A percentile compares a stretch with the other conserved stretches of the same genome.
phyloP scores from a whole-genome alignment of 2,329 filamentous ascomycete species.

The Trichoderma sp. region DNA sequence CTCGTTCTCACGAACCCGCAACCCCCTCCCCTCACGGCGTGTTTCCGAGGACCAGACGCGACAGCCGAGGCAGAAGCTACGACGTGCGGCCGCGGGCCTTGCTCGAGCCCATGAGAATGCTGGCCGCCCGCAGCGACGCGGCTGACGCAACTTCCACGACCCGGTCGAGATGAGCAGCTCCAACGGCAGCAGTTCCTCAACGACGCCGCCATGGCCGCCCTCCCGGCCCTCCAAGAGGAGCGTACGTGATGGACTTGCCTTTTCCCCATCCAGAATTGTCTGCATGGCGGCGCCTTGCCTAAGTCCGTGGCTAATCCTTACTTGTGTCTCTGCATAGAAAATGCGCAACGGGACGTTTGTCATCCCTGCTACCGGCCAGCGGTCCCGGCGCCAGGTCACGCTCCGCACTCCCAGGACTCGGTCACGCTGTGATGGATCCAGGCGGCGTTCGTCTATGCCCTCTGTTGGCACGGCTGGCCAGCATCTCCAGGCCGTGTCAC shows the following conservation, averaged over 20 bases:
- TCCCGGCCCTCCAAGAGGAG: constrained; percentile 51
- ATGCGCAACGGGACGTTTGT: constrained; percentile 86
- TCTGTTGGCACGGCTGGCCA: constrained; percentile 27
- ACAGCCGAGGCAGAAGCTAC: neutral
- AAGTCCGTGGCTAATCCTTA: constrained; percentile 11
- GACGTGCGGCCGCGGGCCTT: constrained; percentile 4
- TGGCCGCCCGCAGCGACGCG: constrained; percentile 29
- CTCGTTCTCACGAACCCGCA: neutral
- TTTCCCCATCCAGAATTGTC: constrained; percentile 20
- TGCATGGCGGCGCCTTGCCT: constrained; percentile 3
- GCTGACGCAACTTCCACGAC: constrained; percentile 40
- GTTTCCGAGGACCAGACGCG: neutral
- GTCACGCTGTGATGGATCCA: constrained; percentile 36
- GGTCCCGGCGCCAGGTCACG: constrained; percentile 78
- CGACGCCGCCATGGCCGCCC: constrained; percentile 46
- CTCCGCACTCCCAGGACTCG: constrained; percentile 59
- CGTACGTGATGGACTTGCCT: constrained; percentile 41
- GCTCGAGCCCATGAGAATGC: constrained; percentile 23
- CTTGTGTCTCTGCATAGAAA: constrained; percentile 53
- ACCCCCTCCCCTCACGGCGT: neutral
- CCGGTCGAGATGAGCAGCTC: constrained; percentile 47
- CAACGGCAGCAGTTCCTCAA: constrained; percentile 37
- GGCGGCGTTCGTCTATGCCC: constrained; percentile 30
- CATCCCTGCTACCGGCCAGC: constrained; percentile 82
- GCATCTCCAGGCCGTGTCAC: constrained; percentile 27